Conservation (phyloP, 2,329 filamentous ascomycete species). For the Fusarium sp. region DNA sequence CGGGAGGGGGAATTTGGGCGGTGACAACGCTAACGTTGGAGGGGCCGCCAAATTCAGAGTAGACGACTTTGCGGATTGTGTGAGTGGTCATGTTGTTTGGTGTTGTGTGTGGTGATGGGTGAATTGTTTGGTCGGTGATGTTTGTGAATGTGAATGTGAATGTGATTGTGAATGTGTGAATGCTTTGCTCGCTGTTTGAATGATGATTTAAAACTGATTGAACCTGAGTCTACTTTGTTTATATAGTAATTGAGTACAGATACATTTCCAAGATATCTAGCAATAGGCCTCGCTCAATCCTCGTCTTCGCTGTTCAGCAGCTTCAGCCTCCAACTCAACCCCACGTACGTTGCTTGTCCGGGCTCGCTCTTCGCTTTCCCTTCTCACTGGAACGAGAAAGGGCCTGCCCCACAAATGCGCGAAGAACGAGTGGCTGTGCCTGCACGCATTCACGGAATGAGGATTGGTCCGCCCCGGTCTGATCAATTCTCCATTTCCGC, state of each 20-base stretch:
- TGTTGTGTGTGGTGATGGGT: too few relatives aligned
- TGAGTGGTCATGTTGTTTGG: constrained; percentile 41
- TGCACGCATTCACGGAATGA: too few relatives aligned
- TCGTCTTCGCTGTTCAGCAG: neutral
- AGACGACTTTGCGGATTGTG: constrained; percentile 60
- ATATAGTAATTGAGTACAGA: neutral
- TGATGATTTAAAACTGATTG: neutral
- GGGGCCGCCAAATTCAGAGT: constrained; percentile 58
- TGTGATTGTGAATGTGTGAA: too few relatives aligned
- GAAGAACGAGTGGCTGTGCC: constrained; percentile 15
- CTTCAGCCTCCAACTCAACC: neutral
- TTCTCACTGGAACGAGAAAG: neutral
- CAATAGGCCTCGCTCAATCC: neutral
- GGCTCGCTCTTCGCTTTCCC: constrained; percentile 27
- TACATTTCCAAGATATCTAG: too few relatives aligned
- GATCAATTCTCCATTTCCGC: too few relatives aligned
- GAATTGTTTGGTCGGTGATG: too few relatives aligned
- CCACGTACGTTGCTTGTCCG: too few relatives aligned
- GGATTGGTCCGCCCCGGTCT: too few relatives aligned
- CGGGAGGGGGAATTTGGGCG: constrained; percentile 55
- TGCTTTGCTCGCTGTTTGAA: neutral
- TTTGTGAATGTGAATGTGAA: neutral
- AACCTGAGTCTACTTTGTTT: neutral
- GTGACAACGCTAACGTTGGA: constrained; percentile 54
- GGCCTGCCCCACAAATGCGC: constrained; percentile 17